Percentiles rank a stretch among this genome's conserved stretches.
Conservation (phyloP, 768 basidiomycete species). For the Rhizopogon vinicolor region DNA sequence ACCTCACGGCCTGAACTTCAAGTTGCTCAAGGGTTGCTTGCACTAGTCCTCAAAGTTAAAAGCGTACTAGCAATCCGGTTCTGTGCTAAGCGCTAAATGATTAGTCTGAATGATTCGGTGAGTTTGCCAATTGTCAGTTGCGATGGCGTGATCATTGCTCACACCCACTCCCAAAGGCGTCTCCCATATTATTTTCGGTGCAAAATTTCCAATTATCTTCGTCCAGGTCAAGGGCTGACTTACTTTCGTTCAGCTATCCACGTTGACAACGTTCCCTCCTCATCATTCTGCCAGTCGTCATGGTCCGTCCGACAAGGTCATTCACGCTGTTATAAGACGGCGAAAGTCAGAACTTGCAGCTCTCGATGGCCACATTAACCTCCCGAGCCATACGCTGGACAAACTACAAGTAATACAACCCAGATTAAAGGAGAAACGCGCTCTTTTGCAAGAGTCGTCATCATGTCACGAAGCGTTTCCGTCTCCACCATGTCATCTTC, state of each 20-base stretch:
- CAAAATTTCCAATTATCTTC: not conserved
- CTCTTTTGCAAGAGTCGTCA: conserved; percentile 16
- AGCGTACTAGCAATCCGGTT: not conserved
- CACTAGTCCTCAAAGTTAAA: not conserved
- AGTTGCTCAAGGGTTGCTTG: no score
- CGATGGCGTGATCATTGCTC: conserved; percentile 31
- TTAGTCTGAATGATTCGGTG: conserved; percentile 14
- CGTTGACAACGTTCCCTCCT: conserved; percentile 16
- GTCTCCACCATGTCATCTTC: conserved; percentile 14
- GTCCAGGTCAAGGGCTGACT: not conserved
- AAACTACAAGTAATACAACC: conserved; percentile 14
- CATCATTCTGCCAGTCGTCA: conserved; percentile 7
- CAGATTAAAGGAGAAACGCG: conserved; percentile 13
- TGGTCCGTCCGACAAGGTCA: conserved; percentile 14
- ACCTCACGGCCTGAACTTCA: no score
- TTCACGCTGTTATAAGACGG: conserved; percentile 16
- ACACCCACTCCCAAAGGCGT: conserved; percentile 6
- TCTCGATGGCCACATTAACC: conserved; percentile 15
- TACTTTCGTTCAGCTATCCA: conserved; percentile 5
- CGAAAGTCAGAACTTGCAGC: conserved; percentile 15
- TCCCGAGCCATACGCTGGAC: conserved; percentile 11
- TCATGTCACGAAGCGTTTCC: conserved; percentile 18
- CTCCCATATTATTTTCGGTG: conserved; percentile 16
- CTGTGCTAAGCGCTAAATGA: not conserved
- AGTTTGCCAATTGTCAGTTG: conserved; percentile 4